A percentile compares a stretch with the other conserved stretches of the same genome.
Evolutionary conservation across 768 basidiomycete genomes (phyloP).

Genomic region (Trichaptum fuscoviolaceum): DNA sequence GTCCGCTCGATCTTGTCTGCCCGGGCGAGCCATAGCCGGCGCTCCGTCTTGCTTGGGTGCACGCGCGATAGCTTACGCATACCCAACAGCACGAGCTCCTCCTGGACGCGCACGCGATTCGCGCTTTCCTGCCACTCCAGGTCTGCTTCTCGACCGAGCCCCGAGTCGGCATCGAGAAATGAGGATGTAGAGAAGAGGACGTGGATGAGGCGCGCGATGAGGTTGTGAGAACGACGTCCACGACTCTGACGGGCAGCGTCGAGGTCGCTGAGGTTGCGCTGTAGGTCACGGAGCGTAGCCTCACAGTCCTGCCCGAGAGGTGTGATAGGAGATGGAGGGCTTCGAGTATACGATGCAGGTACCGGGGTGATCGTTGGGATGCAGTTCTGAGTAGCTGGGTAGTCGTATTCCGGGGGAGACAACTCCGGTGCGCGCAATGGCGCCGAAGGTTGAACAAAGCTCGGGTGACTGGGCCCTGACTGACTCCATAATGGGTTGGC

Average conservation of each 20-base stretch:
- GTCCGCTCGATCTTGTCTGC: background rate
- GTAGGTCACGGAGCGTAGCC: background rate
- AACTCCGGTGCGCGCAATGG: background rate
- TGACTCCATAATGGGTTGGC: background rate
- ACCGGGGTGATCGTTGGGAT: background rate
- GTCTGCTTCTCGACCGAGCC: background rate
- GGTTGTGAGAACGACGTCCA: background rate
- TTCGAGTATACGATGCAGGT: background rate
- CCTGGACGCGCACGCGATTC: background rate
- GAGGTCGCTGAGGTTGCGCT: background rate
- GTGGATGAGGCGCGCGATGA: background rate
- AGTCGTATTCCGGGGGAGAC: background rate
- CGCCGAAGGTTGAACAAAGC: background rate
- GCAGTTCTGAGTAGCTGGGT: background rate
- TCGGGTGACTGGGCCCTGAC: background rate
- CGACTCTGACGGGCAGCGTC: background rate
- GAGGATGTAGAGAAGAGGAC: background rate
- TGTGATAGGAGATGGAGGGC: background rate
- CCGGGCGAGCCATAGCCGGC: background rate
- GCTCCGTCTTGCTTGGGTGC: background rate
- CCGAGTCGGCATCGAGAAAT: background rate
- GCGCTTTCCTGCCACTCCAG: background rate
- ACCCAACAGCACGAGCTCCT: background rate
- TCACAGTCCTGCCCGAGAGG: background rate
- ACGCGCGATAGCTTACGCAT: background rate